phyloP scores from a whole-genome alignment of 495 filamentous ascomycete species.

The Xylaria scruposa region DNA sequence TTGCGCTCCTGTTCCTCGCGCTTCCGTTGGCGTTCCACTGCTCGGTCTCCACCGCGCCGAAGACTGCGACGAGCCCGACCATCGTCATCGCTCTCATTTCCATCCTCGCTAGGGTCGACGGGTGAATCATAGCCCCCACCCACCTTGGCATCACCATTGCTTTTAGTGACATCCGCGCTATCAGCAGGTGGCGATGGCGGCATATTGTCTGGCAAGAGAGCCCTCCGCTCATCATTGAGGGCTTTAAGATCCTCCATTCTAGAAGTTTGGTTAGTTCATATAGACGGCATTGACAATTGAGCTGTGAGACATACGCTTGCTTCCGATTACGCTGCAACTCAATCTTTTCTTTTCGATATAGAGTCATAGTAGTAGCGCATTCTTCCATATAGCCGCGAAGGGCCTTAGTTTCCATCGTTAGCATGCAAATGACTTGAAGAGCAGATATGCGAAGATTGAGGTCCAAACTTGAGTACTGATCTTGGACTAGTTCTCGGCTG shows the following conservation, averaged over 20 bases:
- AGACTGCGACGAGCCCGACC: slow-evolving; percentile 70
- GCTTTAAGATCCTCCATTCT: slow-evolving; percentile 83
- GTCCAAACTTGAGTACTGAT: slow-evolving; percentile 75
- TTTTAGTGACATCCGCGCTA: slow-evolving; percentile 47
- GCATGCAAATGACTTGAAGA: slow-evolving; percentile 84
- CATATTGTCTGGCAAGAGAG: slow-evolving; percentile 76
- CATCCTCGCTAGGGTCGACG: slow-evolving; percentile 67
- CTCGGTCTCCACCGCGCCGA: slow-evolving; percentile 78
- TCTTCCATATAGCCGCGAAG: slow-evolving; percentile 89
- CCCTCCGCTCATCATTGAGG: slow-evolving; percentile 86
- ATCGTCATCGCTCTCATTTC: slow-evolving; percentile 68
- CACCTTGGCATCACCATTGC: slow-evolving; percentile 65
- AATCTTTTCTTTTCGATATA: slow-evolving; percentile 92
- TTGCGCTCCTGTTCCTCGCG: slow-evolving; percentile 84
- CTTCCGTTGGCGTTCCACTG: slow-evolving; percentile 81
- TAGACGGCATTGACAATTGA: slow-evolving; percentile 18
- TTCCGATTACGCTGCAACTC: slow-evolving; percentile 86
- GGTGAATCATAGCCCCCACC: slow-evolving; percentile 66
- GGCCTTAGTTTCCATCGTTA: slow-evolving; percentile 84
- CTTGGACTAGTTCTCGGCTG: slow-evolving; percentile 70
- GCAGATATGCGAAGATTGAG: slow-evolving; percentile 81
- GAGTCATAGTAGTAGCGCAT: slow-evolving; percentile 90
- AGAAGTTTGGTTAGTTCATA: slow-evolving; percentile 32
- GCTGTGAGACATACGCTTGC: slow-evolving; percentile 69
- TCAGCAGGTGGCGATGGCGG: slow-evolving; percentile 70